Conservation (phyloP, 352 stramenopile genomes). For the Pythium plurisporium region DNA sequence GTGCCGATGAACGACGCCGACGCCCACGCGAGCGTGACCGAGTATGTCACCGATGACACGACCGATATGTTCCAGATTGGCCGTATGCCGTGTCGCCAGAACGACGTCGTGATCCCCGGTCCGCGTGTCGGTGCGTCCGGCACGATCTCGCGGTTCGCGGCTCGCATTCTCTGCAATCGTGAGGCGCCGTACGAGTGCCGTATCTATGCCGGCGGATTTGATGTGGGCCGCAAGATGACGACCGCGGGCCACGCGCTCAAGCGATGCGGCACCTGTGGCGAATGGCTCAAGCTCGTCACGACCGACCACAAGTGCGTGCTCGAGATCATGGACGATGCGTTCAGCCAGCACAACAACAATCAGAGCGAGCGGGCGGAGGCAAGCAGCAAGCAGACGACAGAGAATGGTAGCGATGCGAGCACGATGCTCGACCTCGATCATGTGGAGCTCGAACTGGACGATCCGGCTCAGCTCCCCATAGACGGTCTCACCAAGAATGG, state of each 20-base stretch:
- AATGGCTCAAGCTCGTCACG: conserved; percentile 49
- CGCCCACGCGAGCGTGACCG: conserved; percentile 47
- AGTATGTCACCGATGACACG: conserved; percentile 44
- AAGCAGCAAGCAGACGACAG: background rate
- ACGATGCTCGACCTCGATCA: conserved; percentile 34
- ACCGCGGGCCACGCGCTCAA: conserved; percentile 67
- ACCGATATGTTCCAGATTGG: conserved; percentile 82
- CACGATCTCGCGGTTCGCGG: conserved; percentile 71
- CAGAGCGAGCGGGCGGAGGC: background rate
- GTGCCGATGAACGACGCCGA: conserved; percentile 70
- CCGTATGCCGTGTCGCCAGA: conserved; percentile 66
- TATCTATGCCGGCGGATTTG: conserved; percentile 68
- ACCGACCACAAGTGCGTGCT: conserved; percentile 42
- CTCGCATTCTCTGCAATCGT: conserved; percentile 55
- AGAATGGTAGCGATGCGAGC: conserved; percentile 3
- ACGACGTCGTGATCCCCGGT: conserved; percentile 76
- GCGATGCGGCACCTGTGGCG: conserved; percentile 38
- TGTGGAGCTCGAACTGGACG: conserved; percentile 33
- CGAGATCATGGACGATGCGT: conserved; percentile 7
- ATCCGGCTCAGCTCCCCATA: conserved; percentile 38
- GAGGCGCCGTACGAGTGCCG: conserved; percentile 61
- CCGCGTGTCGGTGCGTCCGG: conserved; percentile 66
- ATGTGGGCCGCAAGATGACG: conserved; percentile 43
- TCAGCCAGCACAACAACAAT: background rate
- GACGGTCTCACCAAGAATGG: conserved; percentile 82